phyloP scores from a whole-genome alignment of 129 eudicot species.

The Oenanthe sinensis region DNA sequence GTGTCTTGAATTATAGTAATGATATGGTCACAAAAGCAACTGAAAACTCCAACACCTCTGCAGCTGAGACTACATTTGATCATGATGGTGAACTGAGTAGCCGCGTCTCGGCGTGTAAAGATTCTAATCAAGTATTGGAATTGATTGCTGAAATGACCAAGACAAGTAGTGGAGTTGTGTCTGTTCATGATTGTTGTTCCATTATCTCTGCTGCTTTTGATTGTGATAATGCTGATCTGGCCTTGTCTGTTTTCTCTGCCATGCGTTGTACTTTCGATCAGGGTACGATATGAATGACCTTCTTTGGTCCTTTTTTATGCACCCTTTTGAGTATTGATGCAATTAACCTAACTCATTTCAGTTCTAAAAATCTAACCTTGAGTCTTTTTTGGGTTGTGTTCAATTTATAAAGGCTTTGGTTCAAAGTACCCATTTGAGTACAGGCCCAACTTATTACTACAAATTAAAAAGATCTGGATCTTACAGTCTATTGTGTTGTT shows the following conservation, averaged over 20 bases:
- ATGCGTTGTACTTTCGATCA: conserved; percentile 78
- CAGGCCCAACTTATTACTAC: too few relatives aligned
- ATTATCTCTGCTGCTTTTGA: conserved; percentile 68
- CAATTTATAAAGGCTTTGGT: too few relatives aligned
- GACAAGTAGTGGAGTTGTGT: not conserved
- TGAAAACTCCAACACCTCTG: not conserved
- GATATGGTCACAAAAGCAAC: conserved; percentile 4
- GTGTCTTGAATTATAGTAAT: not conserved
- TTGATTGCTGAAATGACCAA: conserved; percentile 4
- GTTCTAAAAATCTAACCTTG: too few relatives aligned
- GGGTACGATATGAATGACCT: conserved; percentile 20
- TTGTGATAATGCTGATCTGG: conserved; percentile 66
- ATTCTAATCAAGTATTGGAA: conserved; percentile 34
- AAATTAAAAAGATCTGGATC: too few relatives aligned
- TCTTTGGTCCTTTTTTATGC: not conserved
- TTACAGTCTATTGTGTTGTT: too few relatives aligned
- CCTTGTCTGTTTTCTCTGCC: conserved; percentile 68
- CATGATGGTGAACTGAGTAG: conserved; percentile 31
- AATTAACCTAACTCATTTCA: too few relatives aligned
- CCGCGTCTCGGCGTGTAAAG: conserved; percentile 40
- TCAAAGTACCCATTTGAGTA: too few relatives aligned
- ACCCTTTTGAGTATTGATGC: not conserved
- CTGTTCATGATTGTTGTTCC: conserved; percentile 42
- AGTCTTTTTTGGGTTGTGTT: not conserved
- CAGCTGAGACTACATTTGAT: not conserved